Evolutionary conservation across 352 stramenopile species (phyloP), one percentile per base, ranked within the genome.

Genomic region (Pythium volutum): DNA sequence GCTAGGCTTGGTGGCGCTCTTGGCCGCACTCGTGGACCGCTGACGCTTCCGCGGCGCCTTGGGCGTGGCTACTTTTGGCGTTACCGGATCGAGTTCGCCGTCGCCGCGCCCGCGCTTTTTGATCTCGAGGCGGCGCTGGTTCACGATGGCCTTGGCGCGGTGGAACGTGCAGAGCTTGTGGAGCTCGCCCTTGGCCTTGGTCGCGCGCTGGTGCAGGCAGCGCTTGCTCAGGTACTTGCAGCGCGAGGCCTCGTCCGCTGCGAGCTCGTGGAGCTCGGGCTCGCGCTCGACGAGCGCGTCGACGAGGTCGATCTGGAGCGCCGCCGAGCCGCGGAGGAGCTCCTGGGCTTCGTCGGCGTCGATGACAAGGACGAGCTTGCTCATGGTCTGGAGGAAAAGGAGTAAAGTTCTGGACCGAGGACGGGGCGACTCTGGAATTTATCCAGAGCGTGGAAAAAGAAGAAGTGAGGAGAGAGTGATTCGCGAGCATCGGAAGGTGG

Each of bases 201-300:
- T 66, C 11, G 63, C 51, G 25, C 70, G 70, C 42, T 31, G 15
- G 16, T 45, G 58, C 10, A 62, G 20, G 20, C 70, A 77, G 33
- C 59, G 54, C 25, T 73, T 72, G 64, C 64, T 74, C 27, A 67
- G 53, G 66, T 77, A 77, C 59, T 74, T 70, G 66, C 70, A 77
- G 45, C 64, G 64, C 39, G 51, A 52, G 15, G 41, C 52, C 47
- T 70, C 63, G 38, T 65, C 50, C 15, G 43, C 10, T 9, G 63
- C 63, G 45, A 70, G 45, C 33, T 70, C 63, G n/a, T 70, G 56
- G 34, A 51, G 56, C 55, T 20, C 31, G 27, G 62, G 62, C n/a
- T 57, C 56, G 57, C 57, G 56, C 27, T 70, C 63, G 5, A 59
- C 45, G 22, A 70, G 56, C 36, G 49, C 63, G 16, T 51, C 63